Evolutionary conservation across 345 rosid genomes (phyloP).

Genomic region (Populus alba): DNA sequence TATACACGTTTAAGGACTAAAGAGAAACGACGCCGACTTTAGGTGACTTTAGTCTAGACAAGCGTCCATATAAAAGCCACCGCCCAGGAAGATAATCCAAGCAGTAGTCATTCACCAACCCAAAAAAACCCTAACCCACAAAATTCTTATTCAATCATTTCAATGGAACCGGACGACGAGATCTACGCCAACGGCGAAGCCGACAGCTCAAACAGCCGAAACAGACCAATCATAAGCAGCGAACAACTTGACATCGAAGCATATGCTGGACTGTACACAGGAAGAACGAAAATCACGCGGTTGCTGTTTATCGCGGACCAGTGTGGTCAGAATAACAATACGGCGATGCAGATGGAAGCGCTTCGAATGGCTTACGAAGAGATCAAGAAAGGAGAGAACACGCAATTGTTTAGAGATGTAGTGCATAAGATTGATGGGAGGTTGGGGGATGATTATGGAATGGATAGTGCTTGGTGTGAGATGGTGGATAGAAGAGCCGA

Average conservation of each 20-base stretch:
- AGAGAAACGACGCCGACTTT: background rate
- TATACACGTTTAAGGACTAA: background rate
- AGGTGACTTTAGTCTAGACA: too few species aligned
- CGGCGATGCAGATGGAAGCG: constrained; percentile 73
- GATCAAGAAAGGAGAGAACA: constrained; percentile 92
- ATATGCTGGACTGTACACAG: constrained; percentile 79
- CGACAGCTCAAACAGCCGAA: constrained; percentile 31
- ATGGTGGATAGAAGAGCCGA: constrained; percentile 72
- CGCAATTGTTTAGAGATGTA: constrained; percentile 74
- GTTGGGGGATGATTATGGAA: constrained; percentile 57
- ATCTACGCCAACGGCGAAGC: constrained; percentile 69
- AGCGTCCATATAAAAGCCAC: background rate
- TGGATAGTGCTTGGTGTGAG: constrained; percentile 77
- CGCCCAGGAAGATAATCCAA: background rate
- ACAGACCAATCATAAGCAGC: constrained; percentile 65
- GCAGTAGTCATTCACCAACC: background rate
- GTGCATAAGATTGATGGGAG: constrained; percentile 66
- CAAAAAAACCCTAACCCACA: constrained; percentile 27
- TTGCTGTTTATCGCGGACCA: constrained; percentile 76
- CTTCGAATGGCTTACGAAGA: constrained; percentile 93
- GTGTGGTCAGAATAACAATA: constrained; percentile 44
- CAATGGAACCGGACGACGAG: constrained; percentile 81
- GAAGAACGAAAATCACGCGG: constrained; percentile 82
- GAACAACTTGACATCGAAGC: constrained; percentile 94
- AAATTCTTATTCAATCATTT: background rate